A percentile compares a stretch with the other conserved stretches of the same genome.
Conservation (phyloP, 202 grass and related monocot genomes). For the Zizania palustris region DNA sequence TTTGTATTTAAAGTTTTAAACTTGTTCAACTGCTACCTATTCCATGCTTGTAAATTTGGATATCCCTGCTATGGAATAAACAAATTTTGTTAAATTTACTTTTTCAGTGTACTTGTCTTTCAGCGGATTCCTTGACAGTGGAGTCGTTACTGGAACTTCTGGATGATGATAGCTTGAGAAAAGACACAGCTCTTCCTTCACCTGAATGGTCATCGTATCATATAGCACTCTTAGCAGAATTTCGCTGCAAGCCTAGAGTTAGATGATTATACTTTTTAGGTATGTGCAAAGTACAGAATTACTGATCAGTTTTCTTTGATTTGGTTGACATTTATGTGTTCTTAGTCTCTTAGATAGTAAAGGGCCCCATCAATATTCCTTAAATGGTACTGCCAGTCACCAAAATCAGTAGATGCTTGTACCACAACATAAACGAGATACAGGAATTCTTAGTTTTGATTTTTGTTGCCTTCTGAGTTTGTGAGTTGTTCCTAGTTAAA, state of each 20-base stretch:
- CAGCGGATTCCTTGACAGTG: slow-evolving; percentile 85
- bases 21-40: slow-evolving; percentile 15
- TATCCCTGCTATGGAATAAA: slow-evolving; percentile 1
- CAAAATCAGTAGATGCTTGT: slow-evolving; percentile 10
- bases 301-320: slow-evolving; percentile 3
- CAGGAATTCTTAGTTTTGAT: not conserved
- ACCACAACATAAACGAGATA: not conserved
- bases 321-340: not conserved
- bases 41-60: not conserved
- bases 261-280: slow-evolving; percentile 59
- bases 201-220: slow-evolving; percentile 94
- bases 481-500: not conserved
- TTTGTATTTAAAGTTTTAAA: slow-evolving; percentile 31
- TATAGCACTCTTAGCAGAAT: slow-evolving; percentile 84
- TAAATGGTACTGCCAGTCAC: not conserved
- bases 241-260: slow-evolving; percentile 76
- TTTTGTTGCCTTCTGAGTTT: not conserved
- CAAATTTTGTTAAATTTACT: slow-evolving; percentile 11
- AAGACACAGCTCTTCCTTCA: slow-evolving; percentile 87
- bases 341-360: not conserved
- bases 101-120: slow-evolving; percentile 37
- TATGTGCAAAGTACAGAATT: slow-evolving; percentile 35
- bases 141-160: slow-evolving; percentile 88
- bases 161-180: slow-evolving; percentile 85
- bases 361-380: not conserved